Evolutionary conservation across 2,329 filamentous ascomycete species (phyloP), one percentile per base, ranked within the genome.

Genomic region (Knoxdaviesia capensis): DNA sequence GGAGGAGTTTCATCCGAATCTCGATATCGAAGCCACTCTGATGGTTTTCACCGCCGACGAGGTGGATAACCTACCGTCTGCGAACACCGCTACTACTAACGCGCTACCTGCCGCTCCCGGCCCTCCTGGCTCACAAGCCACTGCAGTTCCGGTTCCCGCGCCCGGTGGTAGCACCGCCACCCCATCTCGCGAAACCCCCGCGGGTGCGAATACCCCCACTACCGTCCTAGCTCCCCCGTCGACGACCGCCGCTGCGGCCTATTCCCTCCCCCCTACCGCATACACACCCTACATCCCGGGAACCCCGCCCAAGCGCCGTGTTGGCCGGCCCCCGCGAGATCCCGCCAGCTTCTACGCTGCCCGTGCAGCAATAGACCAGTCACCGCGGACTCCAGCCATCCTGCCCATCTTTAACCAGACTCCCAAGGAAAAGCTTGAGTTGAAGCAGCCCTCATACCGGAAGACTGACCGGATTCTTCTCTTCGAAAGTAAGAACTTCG

Each of bases 1-100:
- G 86, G 87, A 94, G 54, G 90, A 98, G 56, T 96, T 96, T 49
- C 90, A 98, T 58, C 86, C 85, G 0, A 84, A 94, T 52, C 72
- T 98, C 41, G 87, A 96, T 61, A 86, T 94, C 40, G 85, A 94
- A 44, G 71, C 71, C 8, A 74, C 72, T 4, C 80, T 94, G 48
- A 74, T 80, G 49, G 67, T 94, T 3, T 87, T 87, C 54, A 75
- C 71, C 40, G 77, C 86, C 2, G 78, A 90, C 47, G 83, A 93
- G 49, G 79, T 96, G 6, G 88, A 96, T 55, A 84, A 85, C 20
- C 65, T 76, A 36, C 62, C 66, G 29, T 69, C 67, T 46, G 63
- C 70, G 5, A 46, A 54, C 3, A 61, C 59, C 5, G 50, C 35
- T 32, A 36, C 40, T 6, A 9, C 31, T 9, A 34, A 20, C 11